These are phyloP conservation scores for Hanseniaspora thailandica DNA, from an alignment of 805 yeast genomes.

Conservation along the genomic window DNA sequence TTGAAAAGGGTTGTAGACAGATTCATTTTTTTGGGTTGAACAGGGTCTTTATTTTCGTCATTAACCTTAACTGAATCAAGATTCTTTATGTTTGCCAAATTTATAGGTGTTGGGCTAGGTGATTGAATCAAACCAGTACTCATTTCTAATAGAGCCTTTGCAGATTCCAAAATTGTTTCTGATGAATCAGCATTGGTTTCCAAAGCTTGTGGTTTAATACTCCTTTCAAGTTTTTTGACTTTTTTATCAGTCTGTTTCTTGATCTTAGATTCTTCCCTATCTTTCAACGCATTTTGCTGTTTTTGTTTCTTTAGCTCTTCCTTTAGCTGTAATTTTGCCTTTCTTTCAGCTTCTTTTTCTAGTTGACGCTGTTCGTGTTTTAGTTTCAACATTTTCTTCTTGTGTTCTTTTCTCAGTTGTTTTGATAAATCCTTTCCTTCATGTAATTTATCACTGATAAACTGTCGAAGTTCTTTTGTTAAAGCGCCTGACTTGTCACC, in stretches of 20 bases:
- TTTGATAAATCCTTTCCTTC: slow-evolving; percentile 11
- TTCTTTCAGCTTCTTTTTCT: slow-evolving; percentile 2
- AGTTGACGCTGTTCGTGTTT: not conserved
- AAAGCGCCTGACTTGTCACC: slow-evolving; percentile 16
- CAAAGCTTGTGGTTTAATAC: not conserved
- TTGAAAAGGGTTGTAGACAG: slow-evolving; percentile 13
- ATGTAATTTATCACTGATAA: slow-evolving; percentile 13
- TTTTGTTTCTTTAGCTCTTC: not conserved
- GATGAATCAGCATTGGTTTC: not conserved
- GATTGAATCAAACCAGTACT: not conserved
- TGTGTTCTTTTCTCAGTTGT: slow-evolving; percentile 2
- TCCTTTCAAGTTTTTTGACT: not conserved
- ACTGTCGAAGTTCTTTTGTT: slow-evolving; percentile 19
- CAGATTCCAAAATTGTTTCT: not conserved
- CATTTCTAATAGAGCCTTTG: slow-evolving; percentile 9
- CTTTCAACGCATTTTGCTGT: not conserved
- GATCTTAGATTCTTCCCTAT: not conserved
- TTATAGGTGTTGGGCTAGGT: not conserved
- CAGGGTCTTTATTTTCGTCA: not conserved
- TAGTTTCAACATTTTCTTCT: not conserved
- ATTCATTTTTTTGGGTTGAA: slow-evolving; percentile 11
- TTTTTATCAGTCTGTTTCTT: not conserved
- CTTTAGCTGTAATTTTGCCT: not conserved
- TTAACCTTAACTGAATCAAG: not conserved
- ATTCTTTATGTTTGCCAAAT: not conserved